Evolutionary conservation across 352 stramenopile species (phyloP).

Genomic region (Globisporangium okanoganense): DNA sequence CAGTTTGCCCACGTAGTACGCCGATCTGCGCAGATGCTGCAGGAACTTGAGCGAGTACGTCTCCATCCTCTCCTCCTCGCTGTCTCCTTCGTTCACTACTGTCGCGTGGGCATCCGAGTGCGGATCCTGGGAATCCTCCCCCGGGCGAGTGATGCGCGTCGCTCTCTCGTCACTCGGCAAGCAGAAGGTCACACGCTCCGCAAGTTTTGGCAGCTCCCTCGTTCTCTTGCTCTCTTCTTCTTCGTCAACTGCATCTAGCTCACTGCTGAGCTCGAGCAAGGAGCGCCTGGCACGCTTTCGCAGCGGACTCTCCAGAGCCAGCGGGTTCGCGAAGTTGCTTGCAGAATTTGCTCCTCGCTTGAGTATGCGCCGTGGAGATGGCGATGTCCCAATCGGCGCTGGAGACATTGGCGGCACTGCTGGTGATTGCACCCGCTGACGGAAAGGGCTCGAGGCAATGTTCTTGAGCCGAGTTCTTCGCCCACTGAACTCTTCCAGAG

Average conservation of each 20-base stretch:
- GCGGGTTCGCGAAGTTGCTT: constrained; percentile 14
- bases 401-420: constrained; percentile 15
- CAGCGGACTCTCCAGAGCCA: constrained; percentile 29
- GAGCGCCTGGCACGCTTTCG: constrained; percentile 47
- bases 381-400: constrained; percentile 19
- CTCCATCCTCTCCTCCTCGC: constrained; percentile 47
- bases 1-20: constrained; percentile 65
- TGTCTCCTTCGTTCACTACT: constrained; percentile 15
- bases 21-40: constrained; percentile 55
- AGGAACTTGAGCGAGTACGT: constrained; percentile 52
- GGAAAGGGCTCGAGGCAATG: constrained; percentile 36
- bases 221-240: constrained; percentile 5
- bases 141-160: constrained; percentile 39
- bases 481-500: constrained; percentile 49
- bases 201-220: constrained; percentile 31
- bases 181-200: constrained; percentile 51
- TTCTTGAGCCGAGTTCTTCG: constrained; percentile 35
- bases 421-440: constrained; percentile 18
- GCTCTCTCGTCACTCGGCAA: constrained; percentile 31
- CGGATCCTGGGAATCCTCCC: constrained; percentile 48
- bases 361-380: constrained; percentile 27
- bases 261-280: constrained; percentile 30
- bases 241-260: constrained; percentile 22
- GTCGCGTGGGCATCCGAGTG: constrained; percentile 7
- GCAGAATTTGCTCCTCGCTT: constrained; percentile 29